These are phyloP conservation scores for Cystobasidium pallidum DNA, from an alignment of 1,284 basidiomycete genomes.

Conservation along the genomic window DNA sequence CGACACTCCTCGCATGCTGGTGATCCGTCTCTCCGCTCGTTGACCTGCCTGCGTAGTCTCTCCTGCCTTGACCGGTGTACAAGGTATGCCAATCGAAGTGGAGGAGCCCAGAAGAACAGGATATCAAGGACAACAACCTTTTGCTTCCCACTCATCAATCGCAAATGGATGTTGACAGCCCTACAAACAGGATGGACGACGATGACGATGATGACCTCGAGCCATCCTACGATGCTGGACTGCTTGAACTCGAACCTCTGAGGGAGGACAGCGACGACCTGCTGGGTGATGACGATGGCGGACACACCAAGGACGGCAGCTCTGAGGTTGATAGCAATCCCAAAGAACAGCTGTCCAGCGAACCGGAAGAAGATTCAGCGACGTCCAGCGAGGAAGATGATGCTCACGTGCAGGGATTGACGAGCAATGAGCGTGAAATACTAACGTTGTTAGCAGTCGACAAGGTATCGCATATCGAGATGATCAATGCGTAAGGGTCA, in stretches of 20 bases:
- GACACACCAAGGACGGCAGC: not conserved
- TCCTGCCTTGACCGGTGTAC: no score
- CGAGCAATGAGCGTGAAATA: conserved; percentile 80
- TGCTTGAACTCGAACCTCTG: conserved; percentile 21
- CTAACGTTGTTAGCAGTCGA: conserved; percentile 42
- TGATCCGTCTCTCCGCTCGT: no score
- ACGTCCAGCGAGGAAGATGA: conserved; percentile 46
- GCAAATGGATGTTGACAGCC: conserved; percentile 17
- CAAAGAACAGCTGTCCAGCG: not conserved
- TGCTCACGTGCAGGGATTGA: conserved; percentile 69
- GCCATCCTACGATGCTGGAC: not conserved
- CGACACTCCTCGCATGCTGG: no score
- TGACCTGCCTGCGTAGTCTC: no score
- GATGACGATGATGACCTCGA: conserved; percentile 1
- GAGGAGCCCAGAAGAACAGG: no score
- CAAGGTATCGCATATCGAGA: conserved; percentile 26
- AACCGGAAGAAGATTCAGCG: not conserved
- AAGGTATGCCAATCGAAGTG: no score
- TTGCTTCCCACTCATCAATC: not conserved
- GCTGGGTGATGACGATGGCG: conserved; percentile 10
- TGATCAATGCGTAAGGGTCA: not conserved
- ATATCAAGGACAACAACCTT: not conserved
- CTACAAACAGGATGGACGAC: not conserved
- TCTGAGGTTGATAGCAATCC: not conserved
- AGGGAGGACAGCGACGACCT: conserved; percentile 25